A percentile compares a stretch with the other conserved stretches of the same genome.
phyloP scores from a whole-genome alignment of 1,139 yeast genomes.

The Taphrina wiesneri region DNA sequence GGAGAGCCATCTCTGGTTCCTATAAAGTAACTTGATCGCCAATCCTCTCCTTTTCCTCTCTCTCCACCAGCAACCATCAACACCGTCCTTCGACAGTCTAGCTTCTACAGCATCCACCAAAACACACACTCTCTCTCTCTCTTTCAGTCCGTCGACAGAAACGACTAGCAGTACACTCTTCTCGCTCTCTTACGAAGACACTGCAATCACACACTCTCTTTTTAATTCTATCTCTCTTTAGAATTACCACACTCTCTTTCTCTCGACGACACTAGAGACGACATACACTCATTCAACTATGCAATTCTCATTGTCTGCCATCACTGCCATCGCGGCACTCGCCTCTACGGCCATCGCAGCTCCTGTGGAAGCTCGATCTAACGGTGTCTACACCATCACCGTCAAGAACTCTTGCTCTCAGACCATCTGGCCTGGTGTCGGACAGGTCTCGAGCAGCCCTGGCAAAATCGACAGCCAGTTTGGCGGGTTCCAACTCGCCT shows the following conservation, averaged over 20 bases:
- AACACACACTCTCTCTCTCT: background rate
- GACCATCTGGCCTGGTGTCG: conserved; percentile 32
- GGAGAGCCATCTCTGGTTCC: too few species aligned
- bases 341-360: conserved; percentile 23
- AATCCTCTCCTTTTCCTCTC: background rate
- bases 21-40: background rate
- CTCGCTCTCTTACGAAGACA: conserved; percentile 16
- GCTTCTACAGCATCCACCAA: conserved; percentile 5
- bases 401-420: conserved; percentile 22
- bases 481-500: conserved; percentile 23
- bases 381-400: conserved; percentile 16
- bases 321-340: conserved; percentile 17
- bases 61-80: background rate
- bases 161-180: background rate
- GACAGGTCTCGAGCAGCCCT: conserved; percentile 23
- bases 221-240: background rate
- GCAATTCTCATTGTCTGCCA: conserved; percentile 23
- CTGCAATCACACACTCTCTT: conserved; percentile 7
- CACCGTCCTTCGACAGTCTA: conserved; percentile 26
- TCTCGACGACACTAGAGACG: background rate
- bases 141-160: conserved; percentile 8
- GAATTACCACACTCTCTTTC: conserved; percentile 8
- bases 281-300: background rate
- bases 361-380: conserved; percentile 3
- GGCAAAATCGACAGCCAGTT: background rate